Base-by-base conservation (phyloP, 768 basidiomycete genomes). In the Dendrothele bispora region DNA sequence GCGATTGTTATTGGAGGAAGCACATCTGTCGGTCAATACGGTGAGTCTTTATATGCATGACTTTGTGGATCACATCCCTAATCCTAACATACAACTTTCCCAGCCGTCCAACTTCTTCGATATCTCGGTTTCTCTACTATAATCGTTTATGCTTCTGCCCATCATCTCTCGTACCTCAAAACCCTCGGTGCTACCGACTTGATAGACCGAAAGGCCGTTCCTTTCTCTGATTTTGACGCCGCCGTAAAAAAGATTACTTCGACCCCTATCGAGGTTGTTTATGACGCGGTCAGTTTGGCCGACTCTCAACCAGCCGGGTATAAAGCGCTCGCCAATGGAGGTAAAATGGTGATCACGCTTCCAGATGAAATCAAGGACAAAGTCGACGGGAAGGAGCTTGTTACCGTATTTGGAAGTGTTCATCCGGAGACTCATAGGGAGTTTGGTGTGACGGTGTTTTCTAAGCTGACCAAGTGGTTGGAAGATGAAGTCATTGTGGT, bases 11-110 rank as follows among this genome's bases (percentile, higher is more conserved):
- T 78, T 17, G 77, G 77, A 28, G 78, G 79, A 3, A 57, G 70
- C 22, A 69, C 69, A 35, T 77, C 74, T 30, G 74, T 78, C 4
- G 78, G 79, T 29, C 75, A 78, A 65, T 72, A 64, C 27, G 73
- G 78, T 74, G 53, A 53, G 70, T 55, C 32, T 17, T n/a, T 68
- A 53, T 37, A 10, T n/a, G n/a, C n/a, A n/a, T n/a, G 26, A 28
- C 18, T 10, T 17, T 42, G 7, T 37, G n/a, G 17, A 54, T 46
- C 34, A 29, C 39, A 27, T 5, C 30, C 14, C 30, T 42, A 12
- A n/a, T 42, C 20, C 4, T n/a, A 5, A 6, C 24, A 1, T 42
- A 6, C 24, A 28, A 18, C n/a, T 6, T 44, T 15, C 24, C 7
- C 29, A 45, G 30, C 18, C 2, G 35, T 45, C 15, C 43, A 45